These are phyloP conservation scores for Kodamaea arcana DNA, from an alignment of 1,139 yeast species.

Conservation along the genomic window DNA sequence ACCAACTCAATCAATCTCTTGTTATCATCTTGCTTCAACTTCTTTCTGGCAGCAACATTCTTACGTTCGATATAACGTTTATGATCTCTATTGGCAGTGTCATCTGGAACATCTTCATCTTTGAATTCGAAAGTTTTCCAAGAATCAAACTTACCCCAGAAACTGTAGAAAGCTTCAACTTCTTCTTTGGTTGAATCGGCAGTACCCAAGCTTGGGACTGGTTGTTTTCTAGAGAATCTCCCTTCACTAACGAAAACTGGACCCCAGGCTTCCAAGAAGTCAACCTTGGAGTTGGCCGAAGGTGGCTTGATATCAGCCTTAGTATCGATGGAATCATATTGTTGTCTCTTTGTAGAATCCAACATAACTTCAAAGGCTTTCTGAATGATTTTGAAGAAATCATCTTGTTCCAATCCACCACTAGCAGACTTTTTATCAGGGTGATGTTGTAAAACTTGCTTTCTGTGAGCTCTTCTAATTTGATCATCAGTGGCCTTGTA, in stretches of 20 bases:
- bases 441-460: slow-evolving; percentile 93
- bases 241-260: slow-evolving; percentile 89
- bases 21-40: slow-evolving; percentile 96
- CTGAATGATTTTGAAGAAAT: slow-evolving; percentile 97
- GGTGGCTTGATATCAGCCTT: slow-evolving; percentile 85
- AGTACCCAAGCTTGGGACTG: slow-evolving; percentile 80
- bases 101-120: slow-evolving; percentile 99
- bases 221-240: slow-evolving; percentile 86
- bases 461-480: slow-evolving; percentile 94
- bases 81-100: slow-evolving; percentile 97
- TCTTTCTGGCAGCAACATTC: slow-evolving; percentile 93
- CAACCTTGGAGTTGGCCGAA: slow-evolving; percentile 55
- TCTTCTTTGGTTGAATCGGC: slow-evolving; percentile 67
- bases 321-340: slow-evolving; percentile 92
- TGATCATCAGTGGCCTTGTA: slow-evolving; percentile 90
- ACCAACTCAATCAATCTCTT: slow-evolving; percentile 83
- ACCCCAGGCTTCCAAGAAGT: slow-evolving; percentile 88
- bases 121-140: slow-evolving; percentile 98
- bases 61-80: slow-evolving; percentile 98
- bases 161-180: slow-evolving; percentile 83
- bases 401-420: slow-evolving; percentile 88
- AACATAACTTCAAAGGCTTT: slow-evolving; percentile 89
- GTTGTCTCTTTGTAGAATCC: slow-evolving; percentile 83
- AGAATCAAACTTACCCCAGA: slow-evolving; percentile 95
- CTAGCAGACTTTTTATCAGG: slow-evolving; percentile 93